Percentiles rank a stretch among this genome's conserved stretches.
These are phyloP conservation scores for Themeda triandra DNA, from an alignment of 176 grass and related monocot species.

Conservation along the genomic window DNA sequence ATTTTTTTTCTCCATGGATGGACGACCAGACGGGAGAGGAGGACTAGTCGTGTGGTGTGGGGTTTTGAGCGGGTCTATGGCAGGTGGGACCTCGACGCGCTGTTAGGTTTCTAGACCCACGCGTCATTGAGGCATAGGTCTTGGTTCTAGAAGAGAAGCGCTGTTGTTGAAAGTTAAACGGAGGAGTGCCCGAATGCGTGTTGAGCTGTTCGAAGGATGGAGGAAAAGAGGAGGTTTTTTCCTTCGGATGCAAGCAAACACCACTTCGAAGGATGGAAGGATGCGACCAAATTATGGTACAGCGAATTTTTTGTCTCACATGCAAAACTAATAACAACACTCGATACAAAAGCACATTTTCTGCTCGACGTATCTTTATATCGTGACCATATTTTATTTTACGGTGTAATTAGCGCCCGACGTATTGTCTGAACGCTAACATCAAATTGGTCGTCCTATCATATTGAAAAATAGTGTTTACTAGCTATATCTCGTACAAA, in stretches of 20 bases:
- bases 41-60: neutral
- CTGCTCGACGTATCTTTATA: too few species aligned
- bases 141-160: neutral
- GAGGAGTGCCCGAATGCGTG: neutral
- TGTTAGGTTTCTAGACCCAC: neutral
- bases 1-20: neutral
- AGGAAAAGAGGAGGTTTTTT: neutral
- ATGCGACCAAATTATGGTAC: too few species aligned
- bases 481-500: too few species aligned
- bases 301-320: too few species aligned
- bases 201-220: neutral
- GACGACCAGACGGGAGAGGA: neutral
- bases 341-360: too few species aligned
- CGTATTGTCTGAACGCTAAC: too few species aligned
- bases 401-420: too few species aligned
- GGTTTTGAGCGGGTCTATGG: neutral
- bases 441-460: too few species aligned
- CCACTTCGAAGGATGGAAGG: too few species aligned
- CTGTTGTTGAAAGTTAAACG: neutral
- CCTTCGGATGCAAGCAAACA: neutral
- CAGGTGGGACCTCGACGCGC: neutral
- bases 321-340: too few species aligned
- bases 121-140: neutral
- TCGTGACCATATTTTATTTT: too few species aligned
- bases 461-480: too few species aligned